Base-by-base conservation (phyloP, 441 rosid genomes). In the Biscutella laevigata region DNA sequence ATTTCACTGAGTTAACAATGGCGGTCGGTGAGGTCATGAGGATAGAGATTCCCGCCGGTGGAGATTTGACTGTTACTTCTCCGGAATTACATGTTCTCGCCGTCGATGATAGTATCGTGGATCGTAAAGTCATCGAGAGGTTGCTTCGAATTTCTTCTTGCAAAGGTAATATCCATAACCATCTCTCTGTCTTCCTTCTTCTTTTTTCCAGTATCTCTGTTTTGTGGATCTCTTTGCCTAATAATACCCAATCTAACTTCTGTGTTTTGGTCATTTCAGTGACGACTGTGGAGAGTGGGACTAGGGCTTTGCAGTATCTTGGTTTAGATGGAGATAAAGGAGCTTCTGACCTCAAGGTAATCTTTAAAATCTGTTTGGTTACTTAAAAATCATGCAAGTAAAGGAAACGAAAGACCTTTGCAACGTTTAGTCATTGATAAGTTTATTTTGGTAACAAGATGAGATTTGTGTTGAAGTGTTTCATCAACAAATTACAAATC, bases 61-160 rank as follows among this genome's bases (percentile, higher is more conserved):
- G 53, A 16, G 62, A 67, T 20, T 20, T 52, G 15, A 7, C 53
- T 0, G 62, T 48, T 54, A 22, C 62, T 51, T 58, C 74, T 2
- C 80, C 80, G 51, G 86, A 86, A 67, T 66, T 89, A 5, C 97
- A 89, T 69, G 97, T 89, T 74, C 97, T 89, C 4, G 97, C 95
- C 22, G 97, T 89, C 1, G 95, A 86, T 40, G 95, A 89, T 61
- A 86, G 95, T 44, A 54, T 71, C 4, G 91, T 86, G 0, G 95
- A 89, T 62, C 75, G 94, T 37, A 86, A 80, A 62, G 79, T 89
- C 32, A 83, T 89, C 12, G 94, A 89, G 57, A 69, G 80, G 36
- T 66, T 89, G 84, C 94, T 89, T 4, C 69, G 72, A 71, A 75
- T 75, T 26, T 84, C 89, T 1, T 64, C 97, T 2, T 89, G 88